phyloP scores from a whole-genome alignment of 1,284 basidiomycete genomes.

The Marasmius fiardii region DNA sequence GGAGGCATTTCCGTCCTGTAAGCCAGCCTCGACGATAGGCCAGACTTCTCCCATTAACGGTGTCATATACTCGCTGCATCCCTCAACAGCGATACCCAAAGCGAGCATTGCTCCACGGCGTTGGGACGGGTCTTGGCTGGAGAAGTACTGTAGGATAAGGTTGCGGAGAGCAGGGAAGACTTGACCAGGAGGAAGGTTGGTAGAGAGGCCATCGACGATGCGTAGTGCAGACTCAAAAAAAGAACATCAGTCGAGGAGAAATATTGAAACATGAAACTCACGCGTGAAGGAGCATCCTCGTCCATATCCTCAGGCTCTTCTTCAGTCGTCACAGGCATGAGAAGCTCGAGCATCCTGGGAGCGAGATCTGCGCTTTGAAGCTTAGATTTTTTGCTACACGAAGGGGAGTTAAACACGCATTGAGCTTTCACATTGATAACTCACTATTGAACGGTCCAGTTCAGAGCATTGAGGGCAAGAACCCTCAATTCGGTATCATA shows the following conservation, averaged over 20 bases:
- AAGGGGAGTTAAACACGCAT: slow-evolving; percentile 26
- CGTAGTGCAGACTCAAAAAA: slow-evolving; percentile 79
- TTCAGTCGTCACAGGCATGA: slow-evolving; percentile 95
- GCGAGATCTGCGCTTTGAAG: slow-evolving; percentile 88
- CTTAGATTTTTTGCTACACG: slow-evolving; percentile 87
- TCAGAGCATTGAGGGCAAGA: slow-evolving; percentile 91
- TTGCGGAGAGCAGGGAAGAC: slow-evolving; percentile 92
- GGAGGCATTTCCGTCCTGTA: slow-evolving; percentile 79
- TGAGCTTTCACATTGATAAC: slow-evolving; percentile 14
- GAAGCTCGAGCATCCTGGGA: slow-evolving; percentile 83
- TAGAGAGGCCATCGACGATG: slow-evolving; percentile 92
- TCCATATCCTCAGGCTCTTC: slow-evolving; percentile 79
- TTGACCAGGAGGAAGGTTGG: slow-evolving; percentile 91
- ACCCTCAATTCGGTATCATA: slow-evolving; percentile 85
- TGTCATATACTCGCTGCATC: slow-evolving; percentile 97
- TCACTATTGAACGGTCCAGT: slow-evolving; percentile 94
- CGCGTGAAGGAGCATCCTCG: slow-evolving; percentile 88
- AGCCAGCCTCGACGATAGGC: slow-evolving; percentile 91
- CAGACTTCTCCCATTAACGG: slow-evolving; percentile 92
- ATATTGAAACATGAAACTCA: slow-evolving; percentile 36
- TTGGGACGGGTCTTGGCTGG: slow-evolving; percentile 70
- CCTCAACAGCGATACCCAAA: slow-evolving; percentile 95
- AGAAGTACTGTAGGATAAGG: slow-evolving; percentile 83
- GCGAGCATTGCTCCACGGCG: slow-evolving; percentile 96
- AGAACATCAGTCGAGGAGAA: slow-evolving; percentile 9